Base-by-base conservation (phyloP, 495 filamentous ascomycete species). In the Acidomyces sp. region DNA sequence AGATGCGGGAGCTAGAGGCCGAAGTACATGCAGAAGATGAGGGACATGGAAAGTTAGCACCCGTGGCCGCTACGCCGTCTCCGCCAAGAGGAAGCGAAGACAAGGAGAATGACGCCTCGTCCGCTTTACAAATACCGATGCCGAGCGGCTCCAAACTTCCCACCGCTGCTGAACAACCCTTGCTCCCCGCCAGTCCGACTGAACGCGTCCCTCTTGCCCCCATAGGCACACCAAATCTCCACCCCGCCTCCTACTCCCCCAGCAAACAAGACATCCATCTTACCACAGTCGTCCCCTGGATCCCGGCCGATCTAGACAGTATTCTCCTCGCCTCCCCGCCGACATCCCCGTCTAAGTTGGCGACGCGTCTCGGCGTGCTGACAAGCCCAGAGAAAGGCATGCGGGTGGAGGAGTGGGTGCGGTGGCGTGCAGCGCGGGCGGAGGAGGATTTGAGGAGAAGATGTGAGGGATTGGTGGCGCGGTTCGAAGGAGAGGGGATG, bases 381-480 rank as follows among this genome's bases (percentile, higher is more conserved):
- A 77, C 74, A 1, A 80, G 67, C 45, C 75, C 75, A 0, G 88
- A 95, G 64, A 85, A 80, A 66, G 71, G 71, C 27, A 87, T 97
- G 84, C 84, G 75, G 0, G 85, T 96, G 2, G 82, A 92, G 56
- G 77, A 93, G 59, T 97, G 90, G 90, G 78, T 97, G 31, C 63
- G 69, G 38, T 74, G 71, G 62, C 88, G 86, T 54, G 87, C 88
- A 3, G 70, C 70, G 49, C 64, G 74, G 46, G 85, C 78, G 1
- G 85, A 94, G 62, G 74, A 80, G 54, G 76, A 73, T 53, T 57
- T 96, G 40, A 80, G 77, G 50, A 56, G 62, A 23, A 82, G 88
- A 57, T 93, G 85, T 55, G 87, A 96, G 63, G 59, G 72, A 26
- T 65, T 92, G 51, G 80, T 96, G 18, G 65, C 67, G 22, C 62